Conservation (phyloP, 441 rosid genomes). For the Lepidium campestre region DNA sequence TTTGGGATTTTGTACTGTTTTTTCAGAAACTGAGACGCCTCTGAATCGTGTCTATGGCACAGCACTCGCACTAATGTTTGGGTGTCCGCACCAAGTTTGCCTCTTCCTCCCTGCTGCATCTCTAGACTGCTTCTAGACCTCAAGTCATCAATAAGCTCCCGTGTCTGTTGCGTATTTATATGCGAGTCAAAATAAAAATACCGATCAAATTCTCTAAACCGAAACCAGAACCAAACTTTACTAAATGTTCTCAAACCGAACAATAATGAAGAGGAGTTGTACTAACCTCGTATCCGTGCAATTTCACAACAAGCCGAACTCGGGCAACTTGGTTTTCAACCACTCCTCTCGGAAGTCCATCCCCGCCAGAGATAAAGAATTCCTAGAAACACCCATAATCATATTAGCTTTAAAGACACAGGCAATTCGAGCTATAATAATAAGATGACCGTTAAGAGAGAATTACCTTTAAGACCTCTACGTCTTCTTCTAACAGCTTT, state of each 20-base stretch:
- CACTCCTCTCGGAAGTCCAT: constrained; percentile 94
- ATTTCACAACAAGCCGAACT: constrained; percentile 66
- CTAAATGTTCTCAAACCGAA: background rate
- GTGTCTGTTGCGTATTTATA: constrained; percentile 46
- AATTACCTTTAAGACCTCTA: constrained; percentile 82
- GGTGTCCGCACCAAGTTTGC: constrained; percentile 74
- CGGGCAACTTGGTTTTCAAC: constrained; percentile 93
- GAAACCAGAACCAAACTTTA: background rate
- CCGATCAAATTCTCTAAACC: too few relatives aligned
- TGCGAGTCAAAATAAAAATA: background rate
- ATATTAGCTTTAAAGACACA: background rate
- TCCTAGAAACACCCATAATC: constrained; percentile 41
- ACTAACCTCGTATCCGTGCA: constrained; percentile 84
- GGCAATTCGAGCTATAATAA: background rate
- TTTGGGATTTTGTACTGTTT: constrained; percentile 92
- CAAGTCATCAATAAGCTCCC: constrained; percentile 77
- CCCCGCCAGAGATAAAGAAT: constrained; percentile 95
- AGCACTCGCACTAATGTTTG: constrained; percentile 75
- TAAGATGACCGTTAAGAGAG: background rate
- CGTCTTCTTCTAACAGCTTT: constrained; percentile 76
- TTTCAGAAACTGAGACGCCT: constrained; percentile 87
- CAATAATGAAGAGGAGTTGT: background rate
- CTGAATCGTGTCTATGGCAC: constrained; percentile 77
- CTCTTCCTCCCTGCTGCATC: constrained; percentile 50
- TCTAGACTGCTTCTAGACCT: constrained; percentile 55